Base-by-base conservation (phyloP, 108 stramenopile species). In the Conticribra weissflogii region DNA sequence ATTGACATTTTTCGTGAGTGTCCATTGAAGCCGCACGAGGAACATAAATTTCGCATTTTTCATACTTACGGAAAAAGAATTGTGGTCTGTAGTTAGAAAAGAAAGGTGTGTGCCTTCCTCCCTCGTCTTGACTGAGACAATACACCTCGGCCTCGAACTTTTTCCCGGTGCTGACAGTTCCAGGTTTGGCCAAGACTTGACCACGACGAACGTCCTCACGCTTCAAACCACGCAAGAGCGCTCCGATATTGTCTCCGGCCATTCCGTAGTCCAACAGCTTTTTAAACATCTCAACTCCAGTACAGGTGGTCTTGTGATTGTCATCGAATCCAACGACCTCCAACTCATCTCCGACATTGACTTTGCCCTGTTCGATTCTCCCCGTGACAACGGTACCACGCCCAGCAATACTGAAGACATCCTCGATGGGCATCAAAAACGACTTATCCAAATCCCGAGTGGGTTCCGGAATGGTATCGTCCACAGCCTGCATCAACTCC, bases 211-310 rank as follows among this genome's bases (percentile, higher is more conserved):
- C 91, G 54, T 99, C 99, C 67, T 98, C 98, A 55, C 99, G 81
- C 84, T 98, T 98, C 68, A 98, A 66, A 56, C 97, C 96, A 57
- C 99, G 96, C 12, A 98, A 80, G 52, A 99, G 82, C 14, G 92
- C 91, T 19, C 99, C 99, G 68, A 98, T 90, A 80, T 99, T 99
- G 83, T 99, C 99, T 29, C 99, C 99, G 4, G 99, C 99, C 92
- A 90, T 85, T 45, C 98, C 98, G 41, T 88, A 87, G 63, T 98
- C 97, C 57, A 99, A 79, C 47, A 93, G 49, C 88, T 98, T 98
- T 65, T 96, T 95, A 96, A 98, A 98, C 99, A 99, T 99, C 68
- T 99, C 99, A 12, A 99, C 98, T 59, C 99, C 99, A 50, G 98
- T 98, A 72, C 94, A 95, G 22, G 91, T 96, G 29, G 98, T 97